Conservation (phyloP, 2,329 filamentous ascomycete species). For the Xylariaceae sp. region DNA sequence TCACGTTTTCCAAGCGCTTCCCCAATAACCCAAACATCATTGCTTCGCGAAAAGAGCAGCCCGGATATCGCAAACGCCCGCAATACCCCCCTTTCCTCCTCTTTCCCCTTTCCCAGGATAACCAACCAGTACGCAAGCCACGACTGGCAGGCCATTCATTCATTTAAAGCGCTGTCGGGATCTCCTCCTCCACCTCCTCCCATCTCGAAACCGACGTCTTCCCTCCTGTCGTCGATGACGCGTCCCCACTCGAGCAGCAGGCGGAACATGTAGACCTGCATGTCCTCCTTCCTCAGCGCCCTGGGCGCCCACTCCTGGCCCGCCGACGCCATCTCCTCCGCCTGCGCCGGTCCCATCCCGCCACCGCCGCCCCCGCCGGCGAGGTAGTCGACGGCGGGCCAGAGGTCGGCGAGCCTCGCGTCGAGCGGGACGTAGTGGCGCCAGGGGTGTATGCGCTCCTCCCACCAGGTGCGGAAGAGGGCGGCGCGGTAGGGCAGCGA, state of each 20-base stretch:
- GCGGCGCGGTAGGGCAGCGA: conserved; percentile 52
- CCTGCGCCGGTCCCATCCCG: conserved; percentile 29
- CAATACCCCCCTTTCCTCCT: no score
- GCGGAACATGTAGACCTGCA: conserved; percentile 50
- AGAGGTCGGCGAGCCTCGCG: conserved; percentile 24
- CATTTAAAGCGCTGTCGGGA: no score
- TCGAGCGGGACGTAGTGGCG: conserved; percentile 57
- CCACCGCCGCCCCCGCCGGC: conserved; percentile 11
- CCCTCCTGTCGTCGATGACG: conserved; percentile 31
- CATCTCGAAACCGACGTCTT: conserved; percentile 25
- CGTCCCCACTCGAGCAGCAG: conserved; percentile 42
- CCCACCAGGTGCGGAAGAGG: conserved; percentile 58
- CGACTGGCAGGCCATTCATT: no score
- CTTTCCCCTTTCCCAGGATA: no score
- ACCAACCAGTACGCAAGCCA: no score
- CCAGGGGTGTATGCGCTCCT: conserved; percentile 53
- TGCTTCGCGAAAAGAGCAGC: no score
- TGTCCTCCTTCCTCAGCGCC: conserved; percentile 48
- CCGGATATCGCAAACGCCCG: no score
- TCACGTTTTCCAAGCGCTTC: no score
- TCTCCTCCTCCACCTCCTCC: not conserved
- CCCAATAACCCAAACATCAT: no score
- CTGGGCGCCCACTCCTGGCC: conserved; percentile 48
- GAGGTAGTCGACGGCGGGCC: conserved; percentile 22
- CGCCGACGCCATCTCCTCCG: conserved; percentile 42